Conservation (phyloP, 2,329 filamentous ascomycete genomes). For the Orbilia oligospora region DNA sequence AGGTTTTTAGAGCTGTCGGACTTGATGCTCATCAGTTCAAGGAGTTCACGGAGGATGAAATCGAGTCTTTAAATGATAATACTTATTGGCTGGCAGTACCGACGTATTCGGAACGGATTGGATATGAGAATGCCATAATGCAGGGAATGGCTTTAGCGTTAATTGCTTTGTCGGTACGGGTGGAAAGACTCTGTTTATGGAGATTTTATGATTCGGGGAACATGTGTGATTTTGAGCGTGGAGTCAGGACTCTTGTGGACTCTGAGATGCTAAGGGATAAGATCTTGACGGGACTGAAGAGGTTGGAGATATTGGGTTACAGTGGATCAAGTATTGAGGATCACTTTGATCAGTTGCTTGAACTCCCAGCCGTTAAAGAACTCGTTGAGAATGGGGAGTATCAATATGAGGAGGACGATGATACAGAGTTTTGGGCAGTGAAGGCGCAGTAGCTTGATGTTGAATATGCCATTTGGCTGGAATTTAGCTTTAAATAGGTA, state of each 20-base stretch:
- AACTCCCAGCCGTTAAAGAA: slow-evolving; percentile 21
- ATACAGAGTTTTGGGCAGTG: slow-evolving; percentile 1
- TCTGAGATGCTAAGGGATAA: slow-evolving; percentile 14
- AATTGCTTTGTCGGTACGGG: slow-evolving; percentile 10
- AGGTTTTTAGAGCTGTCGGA: slow-evolving; percentile 22
- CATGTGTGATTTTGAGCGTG: slow-evolving; percentile 14
- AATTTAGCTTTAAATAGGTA: no score
- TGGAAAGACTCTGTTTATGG: slow-evolving; percentile 33
- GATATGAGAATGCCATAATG: slow-evolving; percentile 43
- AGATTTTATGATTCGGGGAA: not conserved
- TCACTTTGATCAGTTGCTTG: not conserved
- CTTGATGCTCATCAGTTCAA: slow-evolving; percentile 50
- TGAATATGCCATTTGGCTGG: not conserved
- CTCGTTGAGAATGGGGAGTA: slow-evolving; percentile 7
- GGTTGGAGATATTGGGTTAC: slow-evolving; percentile 22
- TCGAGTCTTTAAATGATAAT: slow-evolving; percentile 35
- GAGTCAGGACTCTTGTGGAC: not conserved
- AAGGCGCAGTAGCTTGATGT: not conserved
- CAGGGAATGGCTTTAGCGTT: slow-evolving; percentile 37
- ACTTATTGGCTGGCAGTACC: slow-evolving; percentile 51
- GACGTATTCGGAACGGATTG: slow-evolving; percentile 27
- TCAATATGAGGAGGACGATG: not conserved
- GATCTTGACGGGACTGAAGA: slow-evolving; percentile 9
- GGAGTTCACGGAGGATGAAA: slow-evolving; percentile 43
- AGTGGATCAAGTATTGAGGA: not conserved